Evolutionary conservation across 1,284 basidiomycete genomes (phyloP), one percentile per base, ranked within the genome.

Genomic region (Trichosporon sp.): DNA sequence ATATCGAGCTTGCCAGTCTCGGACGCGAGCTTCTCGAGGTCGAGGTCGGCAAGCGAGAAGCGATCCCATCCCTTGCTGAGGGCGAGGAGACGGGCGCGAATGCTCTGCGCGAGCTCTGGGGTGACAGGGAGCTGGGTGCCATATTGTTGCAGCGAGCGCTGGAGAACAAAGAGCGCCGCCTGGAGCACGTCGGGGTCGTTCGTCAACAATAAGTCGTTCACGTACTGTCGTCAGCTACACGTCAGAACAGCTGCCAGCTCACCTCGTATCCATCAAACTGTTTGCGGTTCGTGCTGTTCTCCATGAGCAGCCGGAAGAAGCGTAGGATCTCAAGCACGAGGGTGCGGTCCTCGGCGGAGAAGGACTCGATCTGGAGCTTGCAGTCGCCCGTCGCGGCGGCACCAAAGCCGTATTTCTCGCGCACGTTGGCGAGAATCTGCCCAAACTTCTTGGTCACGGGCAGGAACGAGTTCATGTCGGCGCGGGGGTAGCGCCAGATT

Each of bases 251-350:
- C 8, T 12, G 12, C 26, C n/a, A 59, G 80, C 93, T 85, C 84
- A 97, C 96, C 83, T 99, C 97, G 83, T 98, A 99, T 2, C 95
- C 98, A 73, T 90, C 91, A 85, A 93, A 99, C 72, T 96, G 92
- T 87, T 98, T 99, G 80, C 97, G 88, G 81, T 97, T 99, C 65
- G 96, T 99, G 71, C 96, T 97, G 83, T 98, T 98, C 85, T 99
- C 97, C 79, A 99, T 86, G 67, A 99, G 86, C 63, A 99, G 86
- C 69, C 93, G 89, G 83, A 94, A 90, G 77, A 99, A 96, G 76
- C 90, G 88, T 71, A 99, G 88, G 74, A 99, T 91, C 79, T 92
- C 90, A 73, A 91, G 89, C 14, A 97, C 82, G 2, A 91, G 87
- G 72, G 88, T 88, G 87, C 95, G 96, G 54, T 91, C 91, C 61